Percentiles rank a stretch among this genome's conserved stretches.
phyloP scores from a whole-genome alignment of 768 basidiomycete species.

The Kockovaella imperatae region DNA sequence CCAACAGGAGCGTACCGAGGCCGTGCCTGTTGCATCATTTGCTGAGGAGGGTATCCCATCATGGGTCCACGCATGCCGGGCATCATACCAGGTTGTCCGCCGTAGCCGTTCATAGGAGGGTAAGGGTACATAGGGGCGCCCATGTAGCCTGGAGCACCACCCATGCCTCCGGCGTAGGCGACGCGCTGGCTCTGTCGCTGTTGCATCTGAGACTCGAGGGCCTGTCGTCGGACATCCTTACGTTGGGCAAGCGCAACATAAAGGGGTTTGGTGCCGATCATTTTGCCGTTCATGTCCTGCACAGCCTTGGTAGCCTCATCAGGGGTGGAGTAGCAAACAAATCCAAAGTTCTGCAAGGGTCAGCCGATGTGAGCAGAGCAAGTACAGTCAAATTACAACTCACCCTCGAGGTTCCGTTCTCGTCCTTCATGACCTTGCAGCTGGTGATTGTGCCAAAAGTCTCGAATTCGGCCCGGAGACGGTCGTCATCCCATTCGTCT shows the following conservation, averaged over 20 bases:
- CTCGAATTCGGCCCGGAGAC: conserved; percentile 91
- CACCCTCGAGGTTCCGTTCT: conserved; percentile 72
- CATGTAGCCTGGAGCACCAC: conserved; percentile 60
- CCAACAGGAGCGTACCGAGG: conserved; percentile 57
- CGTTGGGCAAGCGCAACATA: conserved; percentile 98
- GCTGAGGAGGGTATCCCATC: conserved; percentile 62
- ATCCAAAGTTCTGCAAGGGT: conserved; percentile 66
- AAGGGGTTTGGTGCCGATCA: conserved; percentile 95
- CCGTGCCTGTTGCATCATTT: conserved; percentile 58
- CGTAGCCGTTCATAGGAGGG: conserved; percentile 69
- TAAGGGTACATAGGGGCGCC: conserved; percentile 67
- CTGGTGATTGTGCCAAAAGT: conserved; percentile 95
- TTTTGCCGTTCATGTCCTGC: conserved; percentile 99
- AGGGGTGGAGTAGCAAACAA: conserved; percentile 96
- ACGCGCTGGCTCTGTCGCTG: conserved; percentile 87
- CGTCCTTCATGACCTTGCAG: conserved; percentile 98
- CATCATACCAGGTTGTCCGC: conserved; percentile 56
- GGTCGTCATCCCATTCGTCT: conserved; percentile 87
- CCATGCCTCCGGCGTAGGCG: conserved; percentile 74
- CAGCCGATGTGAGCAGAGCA: background rate
- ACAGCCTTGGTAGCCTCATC: conserved; percentile 99
- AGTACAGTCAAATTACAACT: conserved; percentile 1
- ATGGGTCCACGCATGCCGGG: conserved; percentile 49
- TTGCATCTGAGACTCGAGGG: conserved; percentile 96
- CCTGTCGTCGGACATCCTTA: conserved; percentile 93